Evolutionary conservation across 805 yeast species (phyloP).

Genomic region (Metschnikowia anglica): DNA sequence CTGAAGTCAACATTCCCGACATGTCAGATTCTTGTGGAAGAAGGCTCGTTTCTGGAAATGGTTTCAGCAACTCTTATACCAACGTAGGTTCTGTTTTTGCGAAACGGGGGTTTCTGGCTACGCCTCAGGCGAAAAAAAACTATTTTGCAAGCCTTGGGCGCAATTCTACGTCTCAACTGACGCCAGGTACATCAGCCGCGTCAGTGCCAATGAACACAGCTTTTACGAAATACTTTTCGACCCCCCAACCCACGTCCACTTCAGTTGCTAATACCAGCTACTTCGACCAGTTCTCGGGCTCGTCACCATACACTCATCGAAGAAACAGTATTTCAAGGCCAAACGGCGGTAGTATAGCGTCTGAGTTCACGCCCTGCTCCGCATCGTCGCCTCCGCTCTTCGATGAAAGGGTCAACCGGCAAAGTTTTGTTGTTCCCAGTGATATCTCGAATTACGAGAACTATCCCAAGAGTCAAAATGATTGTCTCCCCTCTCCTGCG

Average conservation of each 20-base stretch:
- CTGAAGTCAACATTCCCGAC: slow-evolving; percentile 32
- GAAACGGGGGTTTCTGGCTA: slow-evolving; percentile 21
- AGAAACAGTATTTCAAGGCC: slow-evolving; percentile 12
- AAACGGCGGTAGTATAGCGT: slow-evolving; percentile 10
- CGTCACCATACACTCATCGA: slow-evolving; percentile 6
- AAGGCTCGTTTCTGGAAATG: slow-evolving; percentile 19
- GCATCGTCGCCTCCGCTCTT: slow-evolving; percentile 17
- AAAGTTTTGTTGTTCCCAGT: slow-evolving; percentile 16
- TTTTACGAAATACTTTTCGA: slow-evolving; percentile 1
- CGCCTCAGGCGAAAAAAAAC: slow-evolving; percentile 14
- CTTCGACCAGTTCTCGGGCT: slow-evolving; percentile 9
- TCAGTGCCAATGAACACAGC: slow-evolving; percentile 10
- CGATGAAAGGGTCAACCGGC: slow-evolving; percentile 7
- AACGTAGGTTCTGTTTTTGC: slow-evolving; percentile 7
- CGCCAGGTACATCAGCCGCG: not conserved
- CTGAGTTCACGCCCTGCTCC: slow-evolving; percentile 13
- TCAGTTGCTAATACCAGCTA: slow-evolving; percentile 3
- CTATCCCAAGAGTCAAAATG: slow-evolving; percentile 4
- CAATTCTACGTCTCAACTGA: not conserved
- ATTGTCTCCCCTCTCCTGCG: slow-evolving; percentile 13
- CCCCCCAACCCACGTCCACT: slow-evolving; percentile 3
- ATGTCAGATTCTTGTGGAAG: slow-evolving; percentile 24
- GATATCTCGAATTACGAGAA: slow-evolving; percentile 9
- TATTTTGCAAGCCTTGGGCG: slow-evolving; percentile 10
- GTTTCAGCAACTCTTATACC: slow-evolving; percentile 16